Evolutionary conservation across 2,329 filamentous ascomycete species (phyloP).

Genomic region (Fusarium sp.): DNA sequence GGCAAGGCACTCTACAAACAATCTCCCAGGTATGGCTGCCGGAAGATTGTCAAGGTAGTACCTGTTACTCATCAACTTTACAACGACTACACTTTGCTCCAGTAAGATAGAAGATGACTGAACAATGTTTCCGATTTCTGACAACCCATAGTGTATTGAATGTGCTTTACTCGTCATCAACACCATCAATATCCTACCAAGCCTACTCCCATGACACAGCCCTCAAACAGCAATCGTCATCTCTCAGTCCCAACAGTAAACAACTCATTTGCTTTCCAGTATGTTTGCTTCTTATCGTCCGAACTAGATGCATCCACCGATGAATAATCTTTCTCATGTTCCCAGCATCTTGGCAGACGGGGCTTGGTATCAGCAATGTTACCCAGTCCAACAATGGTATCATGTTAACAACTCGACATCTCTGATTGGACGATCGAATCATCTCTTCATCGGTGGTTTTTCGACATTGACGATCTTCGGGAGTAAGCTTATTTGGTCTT

Average conservation of each 20-base stretch:
- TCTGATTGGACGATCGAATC: conserved; percentile 33
- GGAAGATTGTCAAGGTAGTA: background rate
- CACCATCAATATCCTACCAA: background rate
- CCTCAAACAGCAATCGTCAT: background rate
- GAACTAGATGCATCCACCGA: conserved; percentile 15
- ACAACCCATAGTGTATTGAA: background rate
- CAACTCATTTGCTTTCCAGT: background rate
- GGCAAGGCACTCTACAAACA: background rate
- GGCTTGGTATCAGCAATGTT: background rate
- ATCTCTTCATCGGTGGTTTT: conserved; percentile 1
- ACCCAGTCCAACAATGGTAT: conserved; percentile 15
- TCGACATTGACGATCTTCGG: conserved; percentile 22
- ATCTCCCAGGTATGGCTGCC: background rate
- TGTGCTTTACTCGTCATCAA: background rate
- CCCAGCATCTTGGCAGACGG: conserved; percentile 22
- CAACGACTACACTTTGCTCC: background rate
- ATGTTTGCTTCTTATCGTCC: conserved; percentile 1
- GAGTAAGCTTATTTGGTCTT: conserved; percentile 27
- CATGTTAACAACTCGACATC: conserved; percentile 30
- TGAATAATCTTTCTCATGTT: background rate
- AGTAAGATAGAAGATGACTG: background rate
- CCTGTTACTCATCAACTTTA: background rate
- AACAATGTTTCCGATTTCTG: background rate
- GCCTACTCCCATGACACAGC: background rate
- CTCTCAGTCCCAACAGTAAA: background rate